These are phyloP conservation scores for Microstegium vimineum DNA, from an alignment of 176 grass and related monocot genomes.

Conservation along the genomic window DNA sequence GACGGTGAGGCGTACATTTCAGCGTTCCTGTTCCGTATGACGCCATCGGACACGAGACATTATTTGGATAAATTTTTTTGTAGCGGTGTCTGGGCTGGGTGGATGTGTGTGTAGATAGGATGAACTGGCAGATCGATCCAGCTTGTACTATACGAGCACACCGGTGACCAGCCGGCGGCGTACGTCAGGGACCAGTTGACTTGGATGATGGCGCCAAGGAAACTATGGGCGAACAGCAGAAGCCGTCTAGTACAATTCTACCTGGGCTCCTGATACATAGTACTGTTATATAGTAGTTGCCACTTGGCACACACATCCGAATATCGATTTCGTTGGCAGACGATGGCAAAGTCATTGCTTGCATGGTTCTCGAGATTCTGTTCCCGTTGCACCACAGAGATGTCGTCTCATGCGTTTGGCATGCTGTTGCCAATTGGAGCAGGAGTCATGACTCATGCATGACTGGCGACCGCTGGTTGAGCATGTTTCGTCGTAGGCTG, in stretches of 20 bases:
- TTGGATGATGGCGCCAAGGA: background rate
- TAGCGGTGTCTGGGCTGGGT: background rate
- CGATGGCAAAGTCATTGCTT: too few species aligned
- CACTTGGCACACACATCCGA: background rate
- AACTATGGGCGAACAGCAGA: background rate
- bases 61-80: background rate
- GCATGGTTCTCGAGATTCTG: background rate
- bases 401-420: background rate
- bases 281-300: background rate
- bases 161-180: background rate
- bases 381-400: background rate
- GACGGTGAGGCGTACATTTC: background rate
- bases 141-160: background rate
- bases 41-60: background rate
- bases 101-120: background rate
- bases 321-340: too few species aligned
- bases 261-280: background rate
- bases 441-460: background rate
- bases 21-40: background rate
- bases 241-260: background rate
- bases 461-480: background rate
- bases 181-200: slow-evolving; percentile 4
- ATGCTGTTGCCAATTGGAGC: background rate
- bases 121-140: background rate
- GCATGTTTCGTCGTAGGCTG: too few species aligned